These are phyloP conservation scores for Thermomucor indicae-seudaticae DNA, from an alignment of 371 early-diverging fungal species.

Conservation along the genomic window DNA sequence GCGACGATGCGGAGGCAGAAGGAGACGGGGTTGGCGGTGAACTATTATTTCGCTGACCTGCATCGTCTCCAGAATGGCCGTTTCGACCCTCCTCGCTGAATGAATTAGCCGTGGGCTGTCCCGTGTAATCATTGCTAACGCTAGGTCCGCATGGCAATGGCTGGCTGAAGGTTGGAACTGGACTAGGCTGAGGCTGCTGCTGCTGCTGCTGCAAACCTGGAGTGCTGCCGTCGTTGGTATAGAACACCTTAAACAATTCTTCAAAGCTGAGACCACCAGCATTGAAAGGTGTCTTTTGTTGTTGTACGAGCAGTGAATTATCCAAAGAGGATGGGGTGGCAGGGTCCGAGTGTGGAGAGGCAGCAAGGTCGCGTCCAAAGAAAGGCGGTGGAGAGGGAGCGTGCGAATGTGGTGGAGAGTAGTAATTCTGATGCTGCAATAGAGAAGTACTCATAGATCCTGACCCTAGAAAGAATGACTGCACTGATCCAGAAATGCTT, in stretches of 20 bases:
- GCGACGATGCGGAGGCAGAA: conserved; percentile 3
- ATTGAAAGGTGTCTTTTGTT: too few species aligned
- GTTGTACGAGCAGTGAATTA: neutral
- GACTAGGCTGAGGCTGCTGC: neutral
- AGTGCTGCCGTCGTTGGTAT: conserved; percentile 5
- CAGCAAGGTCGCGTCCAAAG: neutral
- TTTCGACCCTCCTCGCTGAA: too few species aligned
- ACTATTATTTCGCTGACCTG: too few species aligned
- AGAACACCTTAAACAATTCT: conserved; percentile 20
- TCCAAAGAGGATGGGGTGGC: neutral
- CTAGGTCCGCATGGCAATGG: too few species aligned
- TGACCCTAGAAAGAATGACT: too few species aligned
- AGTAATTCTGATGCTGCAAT: neutral
- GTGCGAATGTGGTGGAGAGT: neutral
- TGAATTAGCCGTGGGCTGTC: too few species aligned
- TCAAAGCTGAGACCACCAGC: conserved; percentile 24
- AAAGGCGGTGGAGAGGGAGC: neutral
- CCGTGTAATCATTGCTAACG: too few species aligned
- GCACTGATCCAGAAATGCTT: too few species aligned
- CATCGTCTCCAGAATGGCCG: too few species aligned
- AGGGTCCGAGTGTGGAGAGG: neutral
- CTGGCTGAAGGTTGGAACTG: neutral
- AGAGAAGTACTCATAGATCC: too few species aligned
- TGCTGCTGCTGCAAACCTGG: neutral
- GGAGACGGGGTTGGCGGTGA: neutral